Conservation (phyloP, 495 filamentous ascomycete species). For the Penicillium roqueforti region DNA sequence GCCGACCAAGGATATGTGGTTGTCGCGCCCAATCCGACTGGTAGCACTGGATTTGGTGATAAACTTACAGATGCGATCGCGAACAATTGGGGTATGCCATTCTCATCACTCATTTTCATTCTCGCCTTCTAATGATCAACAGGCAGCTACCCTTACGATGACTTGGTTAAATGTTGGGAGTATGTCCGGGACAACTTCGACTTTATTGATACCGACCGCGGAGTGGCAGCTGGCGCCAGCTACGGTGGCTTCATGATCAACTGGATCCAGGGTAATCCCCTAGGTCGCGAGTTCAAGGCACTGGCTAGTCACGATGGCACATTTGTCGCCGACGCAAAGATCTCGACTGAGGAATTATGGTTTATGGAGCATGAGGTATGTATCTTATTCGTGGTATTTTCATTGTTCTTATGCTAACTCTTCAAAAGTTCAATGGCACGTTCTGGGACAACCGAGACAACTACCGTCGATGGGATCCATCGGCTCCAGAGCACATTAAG, state of each 20-base stretch:
- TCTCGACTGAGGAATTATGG: conserved; percentile 49
- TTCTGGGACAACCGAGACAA: conserved; percentile 40
- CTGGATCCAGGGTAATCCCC: conserved; percentile 53
- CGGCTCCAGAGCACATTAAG: conserved; percentile 31
- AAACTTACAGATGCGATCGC: conserved; percentile 44
- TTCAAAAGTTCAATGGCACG: conserved; percentile 38
- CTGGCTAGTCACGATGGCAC: conserved; percentile 48
- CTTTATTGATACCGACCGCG: conserved; percentile 47
- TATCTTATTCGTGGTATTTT: conserved; percentile 5
- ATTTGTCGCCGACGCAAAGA: conserved; percentile 40
- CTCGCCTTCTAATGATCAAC: not conserved
- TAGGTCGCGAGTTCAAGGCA: conserved; percentile 52
- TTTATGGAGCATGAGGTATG: conserved; percentile 37
- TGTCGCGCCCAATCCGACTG: conserved; percentile 51
- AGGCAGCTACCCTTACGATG: conserved; percentile 50
- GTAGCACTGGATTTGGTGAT: conserved; percentile 49
- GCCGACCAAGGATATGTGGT: conserved; percentile 58
- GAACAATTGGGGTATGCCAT: conserved; percentile 43
- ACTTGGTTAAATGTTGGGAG: conserved; percentile 49
- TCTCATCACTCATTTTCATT: not conserved
- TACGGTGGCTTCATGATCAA: conserved; percentile 56
- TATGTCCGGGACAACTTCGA: conserved; percentile 45
- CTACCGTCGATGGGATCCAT: conserved; percentile 45
- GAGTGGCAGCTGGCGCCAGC: conserved; percentile 47
- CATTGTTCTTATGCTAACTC: conserved; percentile 8